Evolutionary conservation across 1,139 yeast species (phyloP).

Genomic region (Geotrichum macrosporum): DNA sequence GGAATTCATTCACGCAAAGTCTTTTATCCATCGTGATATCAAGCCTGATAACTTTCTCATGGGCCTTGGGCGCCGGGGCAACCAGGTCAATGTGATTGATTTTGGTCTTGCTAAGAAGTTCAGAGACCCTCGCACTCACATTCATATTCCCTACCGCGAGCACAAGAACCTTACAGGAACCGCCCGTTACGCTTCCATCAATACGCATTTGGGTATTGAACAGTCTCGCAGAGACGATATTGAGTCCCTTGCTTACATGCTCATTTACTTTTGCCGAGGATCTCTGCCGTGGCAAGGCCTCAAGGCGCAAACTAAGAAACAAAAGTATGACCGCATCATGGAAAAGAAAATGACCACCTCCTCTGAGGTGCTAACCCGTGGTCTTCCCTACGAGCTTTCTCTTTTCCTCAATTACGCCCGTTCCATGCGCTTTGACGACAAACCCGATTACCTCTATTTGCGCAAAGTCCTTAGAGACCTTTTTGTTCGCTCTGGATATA

Average conservation of each 20-base stretch:
- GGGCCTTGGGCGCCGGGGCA: slow-evolving; percentile 95
- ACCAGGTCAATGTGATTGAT: slow-evolving; percentile 93
- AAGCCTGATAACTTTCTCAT: slow-evolving; percentile 95
- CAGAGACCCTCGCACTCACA: slow-evolving; percentile 91
- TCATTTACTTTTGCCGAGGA: slow-evolving; percentile 92
- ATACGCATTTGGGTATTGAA: slow-evolving; percentile 95
- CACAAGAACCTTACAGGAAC: slow-evolving; percentile 96
- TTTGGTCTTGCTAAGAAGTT: slow-evolving; percentile 95
- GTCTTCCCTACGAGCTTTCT: slow-evolving; percentile 85
- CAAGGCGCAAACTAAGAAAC: slow-evolving; percentile 94
- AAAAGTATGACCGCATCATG: slow-evolving; percentile 93
- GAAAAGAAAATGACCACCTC: slow-evolving; percentile 95
- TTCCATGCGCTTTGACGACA: slow-evolving; percentile 88
- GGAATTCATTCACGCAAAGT: slow-evolving; percentile 92
- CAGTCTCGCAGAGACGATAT: slow-evolving; percentile 95
- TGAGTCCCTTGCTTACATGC: slow-evolving; percentile 91
- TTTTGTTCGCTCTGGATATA: slow-evolving; percentile 81
- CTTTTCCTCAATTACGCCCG: slow-evolving; percentile 86
- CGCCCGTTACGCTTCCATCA: slow-evolving; percentile 92
- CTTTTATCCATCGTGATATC: slow-evolving; percentile 82
- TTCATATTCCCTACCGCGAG: slow-evolving; percentile 94
- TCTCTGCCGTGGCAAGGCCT: slow-evolving; percentile 98
- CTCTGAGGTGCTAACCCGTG: slow-evolving; percentile 82
- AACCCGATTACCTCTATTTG: slow-evolving; percentile 88
- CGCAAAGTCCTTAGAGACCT: slow-evolving; percentile 87